Base-by-base conservation (phyloP, 306 rosid genomes). In the Leucaena leucocephala region DNA sequence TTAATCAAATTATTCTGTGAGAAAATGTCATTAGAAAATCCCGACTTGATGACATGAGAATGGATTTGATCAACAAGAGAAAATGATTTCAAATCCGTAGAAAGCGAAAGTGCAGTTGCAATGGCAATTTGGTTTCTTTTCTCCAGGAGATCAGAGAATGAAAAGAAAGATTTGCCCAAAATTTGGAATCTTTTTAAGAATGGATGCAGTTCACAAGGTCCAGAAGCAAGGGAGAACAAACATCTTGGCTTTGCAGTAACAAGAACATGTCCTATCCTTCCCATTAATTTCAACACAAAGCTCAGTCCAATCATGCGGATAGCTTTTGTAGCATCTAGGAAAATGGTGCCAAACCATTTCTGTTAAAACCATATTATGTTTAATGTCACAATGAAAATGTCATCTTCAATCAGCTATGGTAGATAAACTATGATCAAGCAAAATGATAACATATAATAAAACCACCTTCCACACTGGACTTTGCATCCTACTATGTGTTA, bases 1-100 rank as follows among this genome's bases (percentile, higher is more conserved):
- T 85, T 89, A 0, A 87, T 70, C 75, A 87, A 78, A 82, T 89
- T 87, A 76, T 89, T 89, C 76, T 59, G 68, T 15, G 83, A 48
- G 73, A 85, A 89, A 75, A 79, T 57, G 27, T 84, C 88, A 42
- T 11, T 49, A 62, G 58, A 68, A 40, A 82, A 68, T 5, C 91
- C 91, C 80, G 82, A 42, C 69, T 85, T 87, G 64, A 84, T 43
- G 27, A 89, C 42, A 72, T 55, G 68, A 22, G 84, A 82, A 67
- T 89, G 93, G 14, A 87, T 68, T 71, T 85, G 86, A 22, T 85
- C 39, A 71, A 88, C 91, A 22, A 84, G 75, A 73, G 69, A 2
- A 40, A 2, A 76, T 7, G 93, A 89, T 8, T 80, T 75, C 52
- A 36, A 54, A 61, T 64, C 72, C 80, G 75, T 88, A 33, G 86